Base-by-base conservation (phyloP, 306 rosid genomes). In the Canavalia ensiformis region DNA sequence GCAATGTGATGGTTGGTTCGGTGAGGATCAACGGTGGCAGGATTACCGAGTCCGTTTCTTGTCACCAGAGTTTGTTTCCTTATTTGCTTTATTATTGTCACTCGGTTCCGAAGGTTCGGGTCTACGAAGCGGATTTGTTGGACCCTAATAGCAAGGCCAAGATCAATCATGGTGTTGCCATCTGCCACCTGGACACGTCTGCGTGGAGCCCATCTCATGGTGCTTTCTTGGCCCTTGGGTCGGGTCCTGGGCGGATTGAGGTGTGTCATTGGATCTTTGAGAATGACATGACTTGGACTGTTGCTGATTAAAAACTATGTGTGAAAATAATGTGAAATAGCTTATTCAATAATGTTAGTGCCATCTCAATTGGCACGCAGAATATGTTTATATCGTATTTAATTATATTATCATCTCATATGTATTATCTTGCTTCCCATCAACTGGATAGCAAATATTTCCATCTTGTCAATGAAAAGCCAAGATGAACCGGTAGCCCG, bases 101-200 rank as follows among this genome's bases (percentile, higher is more conserved):
- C 82, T 89, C 92, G 0, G 92, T 89, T 1, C 92, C 92, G 1
- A 89, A 81, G 62, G 91, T 90, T 10, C 91, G 87, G 74, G 93
- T 90, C 6, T 88, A 90, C 72, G 81, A 84, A 70, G 91, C 88
- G 74, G 93, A 90, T 73, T 55, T 90, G 13, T 60, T 88, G 72
- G 91, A 90, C 77, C 83, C 88, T 76, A 66, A 10, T 45, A 49
- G 87, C 28, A 84, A 84, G 66, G 68, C 85, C 47, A 89, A 75
- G 75, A 78, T 85, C 63, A 89, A 87, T 70, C 87, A 56, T 10
- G 91, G 90, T 5, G 82, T 90, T 69, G 93, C 88, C 45, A 90
- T 88, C 44, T 90, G 93, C 77, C 91, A 90, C 68, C 12, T 90
- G 58, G 93, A 90, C 87, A 87, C 93, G 49, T 81, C 93, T 0